Base-by-base conservation (phyloP, 2,329 filamentous ascomycete species). In the Coniochaeta sp. region DNA sequence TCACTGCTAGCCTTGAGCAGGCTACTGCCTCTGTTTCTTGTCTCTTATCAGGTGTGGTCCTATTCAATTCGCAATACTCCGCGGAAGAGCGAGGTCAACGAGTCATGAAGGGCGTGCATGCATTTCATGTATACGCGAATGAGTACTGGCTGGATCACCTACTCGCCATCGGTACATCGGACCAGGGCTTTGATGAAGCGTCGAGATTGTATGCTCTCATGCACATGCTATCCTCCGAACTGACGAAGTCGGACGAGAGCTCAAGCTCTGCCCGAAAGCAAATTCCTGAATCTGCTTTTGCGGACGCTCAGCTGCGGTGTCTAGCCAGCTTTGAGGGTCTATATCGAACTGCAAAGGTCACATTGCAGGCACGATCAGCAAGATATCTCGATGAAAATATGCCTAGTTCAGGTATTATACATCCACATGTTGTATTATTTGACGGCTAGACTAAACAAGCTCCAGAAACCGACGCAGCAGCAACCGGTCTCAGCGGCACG, bases 131-230 rank as follows among this genome's bases (percentile, higher is more conserved):
- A 2, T 73, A 72, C 58, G 66, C 71, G 2, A 66, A 63, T 0
- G 66, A 72, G 24, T 65, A 66, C 57, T 73, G 71, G 71, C 56
- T 62, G 1, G 70, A 73, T 3, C 67, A 68, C 62, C 24, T 73
- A 2, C 59, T 72, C 9, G 40, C 55, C 9, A 2, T 55, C 19
- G 59, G 30, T 2, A 28, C 61, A 10, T 42, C 50, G 17, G 8
- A 19, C 2, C 2, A 1, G 10, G 57, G 60, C 5, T 26, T 62
- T 19, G 24, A 60, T 22, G 6, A 4, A 1, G 16, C 32, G 0
- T 38, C 19, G 34, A 10, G 55, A 59, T 24, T 61, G 59, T 40
- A 59, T 60, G 17, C 55, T 55, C 36, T 28, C 7, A 50, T 50
- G 44, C 19, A 28, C n/a, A 22, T 24, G 44, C n/a, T 50, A 50